Evolutionary conservation across 148 eudicot genomes (phyloP).

Genomic region (Euryodendron excelsum): DNA sequence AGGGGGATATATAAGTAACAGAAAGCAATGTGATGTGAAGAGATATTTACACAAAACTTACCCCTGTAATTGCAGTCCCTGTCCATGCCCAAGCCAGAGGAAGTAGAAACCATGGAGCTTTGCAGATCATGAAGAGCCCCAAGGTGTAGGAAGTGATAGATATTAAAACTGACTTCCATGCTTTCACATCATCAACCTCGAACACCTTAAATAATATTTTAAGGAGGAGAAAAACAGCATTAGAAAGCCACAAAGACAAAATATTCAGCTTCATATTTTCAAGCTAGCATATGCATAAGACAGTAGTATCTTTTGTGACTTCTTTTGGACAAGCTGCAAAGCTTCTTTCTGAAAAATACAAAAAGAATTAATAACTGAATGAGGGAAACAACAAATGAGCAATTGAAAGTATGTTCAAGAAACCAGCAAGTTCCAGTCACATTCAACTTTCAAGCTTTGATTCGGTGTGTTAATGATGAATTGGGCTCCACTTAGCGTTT

Average conservation of each 20-base stretch:
- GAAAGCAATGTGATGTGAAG: neutral
- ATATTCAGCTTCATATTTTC: neutral
- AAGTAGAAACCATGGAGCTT: constrained; percentile 92
- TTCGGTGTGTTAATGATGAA: neutral
- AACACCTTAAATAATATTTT: constrained; percentile 51
- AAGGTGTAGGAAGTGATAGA: constrained; percentile 73
- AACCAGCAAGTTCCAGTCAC: neutral
- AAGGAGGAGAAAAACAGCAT: constrained; percentile 4
- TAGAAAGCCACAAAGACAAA: constrained; percentile 6
- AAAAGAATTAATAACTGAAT: neutral
- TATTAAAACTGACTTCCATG: constrained; percentile 71
- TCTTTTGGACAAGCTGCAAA: neutral
- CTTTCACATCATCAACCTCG: constrained; percentile 85
- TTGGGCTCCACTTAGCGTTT: neutral
- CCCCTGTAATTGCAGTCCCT: constrained; percentile 93
- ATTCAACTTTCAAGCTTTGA: neutral
- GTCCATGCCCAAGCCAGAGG: constrained; percentile 99
- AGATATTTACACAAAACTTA: constrained; percentile 31
- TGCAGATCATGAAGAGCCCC: constrained; percentile 81
- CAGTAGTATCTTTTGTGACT: neutral
- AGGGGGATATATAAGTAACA: neutral
- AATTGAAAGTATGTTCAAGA: neutral
- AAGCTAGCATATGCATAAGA: neutral
- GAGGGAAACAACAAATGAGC: neutral
- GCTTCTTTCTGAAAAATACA: neutral